These are phyloP conservation scores for Porosira glacialis DNA, from an alignment of 352 stramenopile species.

Conservation along the genomic window DNA sequence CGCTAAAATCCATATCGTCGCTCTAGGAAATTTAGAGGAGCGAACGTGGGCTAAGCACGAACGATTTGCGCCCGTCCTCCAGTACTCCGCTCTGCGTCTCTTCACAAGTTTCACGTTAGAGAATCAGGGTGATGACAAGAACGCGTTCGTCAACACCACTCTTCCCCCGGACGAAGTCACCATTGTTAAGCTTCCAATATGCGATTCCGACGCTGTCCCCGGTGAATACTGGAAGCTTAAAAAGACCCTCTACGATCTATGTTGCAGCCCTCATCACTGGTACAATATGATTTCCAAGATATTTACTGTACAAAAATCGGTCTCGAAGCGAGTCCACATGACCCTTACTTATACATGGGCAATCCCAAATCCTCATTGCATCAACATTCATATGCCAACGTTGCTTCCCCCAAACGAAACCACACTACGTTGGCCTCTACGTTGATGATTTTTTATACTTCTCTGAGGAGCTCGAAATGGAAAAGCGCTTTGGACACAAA, in stretches of 20 bases:
- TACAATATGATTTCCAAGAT: conserved; percentile 23
- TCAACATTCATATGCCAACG: not conserved
- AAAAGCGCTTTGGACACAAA: conserved; percentile 17
- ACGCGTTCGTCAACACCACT: conserved; percentile 19
- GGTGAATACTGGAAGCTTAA: conserved; percentile 29
- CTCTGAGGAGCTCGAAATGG: conserved; percentile 15
- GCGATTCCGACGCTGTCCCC: conserved; percentile 4
- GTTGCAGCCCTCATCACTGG: conserved; percentile 26
- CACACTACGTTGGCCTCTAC: conserved; percentile 27
- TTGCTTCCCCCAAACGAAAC: not conserved
- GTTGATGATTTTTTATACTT: conserved; percentile 52
- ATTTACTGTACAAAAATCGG: conserved; percentile 13
- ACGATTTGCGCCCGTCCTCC: conserved; percentile 15
- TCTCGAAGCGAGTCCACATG: conserved; percentile 12
- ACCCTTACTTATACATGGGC: conserved; percentile 24
- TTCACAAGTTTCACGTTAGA: conserved; percentile 8
- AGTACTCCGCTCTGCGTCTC: conserved; percentile 1
- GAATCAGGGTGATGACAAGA: conserved; percentile 23
- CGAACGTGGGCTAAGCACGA: conserved; percentile 25
- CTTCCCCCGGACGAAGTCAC: conserved; percentile 17
- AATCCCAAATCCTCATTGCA: not conserved
- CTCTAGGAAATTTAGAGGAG: conserved; percentile 28
- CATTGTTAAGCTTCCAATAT: conserved; percentile 12
- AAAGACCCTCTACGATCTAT: conserved; percentile 38
- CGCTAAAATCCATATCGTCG: conserved; percentile 24